These are phyloP conservation scores for Lasiodiplodia hormozganensis DNA, from an alignment of 2,329 filamentous ascomycete genomes.

Conservation along the genomic window DNA sequence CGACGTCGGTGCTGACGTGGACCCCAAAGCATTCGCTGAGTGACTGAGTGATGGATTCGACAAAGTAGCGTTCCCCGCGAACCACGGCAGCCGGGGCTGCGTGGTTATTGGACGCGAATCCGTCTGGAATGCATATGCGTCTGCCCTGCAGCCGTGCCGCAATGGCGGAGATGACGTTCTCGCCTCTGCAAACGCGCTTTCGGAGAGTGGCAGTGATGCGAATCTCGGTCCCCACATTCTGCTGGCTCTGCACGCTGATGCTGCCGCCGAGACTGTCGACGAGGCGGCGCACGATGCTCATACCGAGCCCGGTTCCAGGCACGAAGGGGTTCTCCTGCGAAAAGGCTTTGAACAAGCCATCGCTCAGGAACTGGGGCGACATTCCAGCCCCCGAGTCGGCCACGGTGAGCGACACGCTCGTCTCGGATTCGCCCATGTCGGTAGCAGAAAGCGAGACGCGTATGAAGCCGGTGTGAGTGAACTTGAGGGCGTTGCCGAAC, in stretches of 20 bases:
- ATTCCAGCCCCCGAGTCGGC: slow-evolving; percentile 49
- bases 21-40: background rate
- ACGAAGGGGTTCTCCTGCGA: slow-evolving; percentile 47
- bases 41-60: background rate
- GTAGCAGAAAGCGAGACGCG: background rate
- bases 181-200: background rate
- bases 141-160: background rate
- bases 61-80: background rate
- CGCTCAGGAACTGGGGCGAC: slow-evolving; percentile 46
- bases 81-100: too few species aligned
- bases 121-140: background rate
- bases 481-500: slow-evolving; percentile 69
- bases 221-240: slow-evolving; percentile 39
- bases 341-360: slow-evolving; percentile 47
- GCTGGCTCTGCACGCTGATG: slow-evolving; percentile 45
- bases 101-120: background rate
- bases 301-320: slow-evolving; percentile 47
- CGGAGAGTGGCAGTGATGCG: background rate
- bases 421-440: background rate
- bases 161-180: background rate
- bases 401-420: slow-evolving; percentile 38
- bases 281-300: slow-evolving; percentile 48
- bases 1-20: background rate
- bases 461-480: slow-evolving; percentile 48
- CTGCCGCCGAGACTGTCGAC: slow-evolving; percentile 45